These are phyloP conservation scores for Camelina hispida DNA, from an alignment of 345 rosid species.

Conservation along the genomic window DNA sequence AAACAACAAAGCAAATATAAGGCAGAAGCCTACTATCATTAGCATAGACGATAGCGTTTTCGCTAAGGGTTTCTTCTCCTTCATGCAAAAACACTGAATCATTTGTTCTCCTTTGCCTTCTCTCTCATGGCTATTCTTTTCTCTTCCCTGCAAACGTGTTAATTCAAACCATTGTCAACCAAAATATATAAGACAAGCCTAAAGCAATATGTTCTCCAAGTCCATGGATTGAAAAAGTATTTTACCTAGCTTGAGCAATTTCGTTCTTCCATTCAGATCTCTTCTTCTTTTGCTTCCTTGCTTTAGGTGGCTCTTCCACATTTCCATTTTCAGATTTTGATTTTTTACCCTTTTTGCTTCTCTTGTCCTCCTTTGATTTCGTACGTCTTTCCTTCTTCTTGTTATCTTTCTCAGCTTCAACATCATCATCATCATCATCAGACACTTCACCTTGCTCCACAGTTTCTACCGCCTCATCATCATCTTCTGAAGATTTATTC, in stretches of 20 bases:
- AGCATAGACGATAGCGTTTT: neutral
- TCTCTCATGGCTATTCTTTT: conserved; percentile 65
- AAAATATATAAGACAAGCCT: neutral
- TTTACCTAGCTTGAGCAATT: conserved; percentile 69
- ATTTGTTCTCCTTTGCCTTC: conserved; percentile 37
- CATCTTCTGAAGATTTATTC: conserved; percentile 47
- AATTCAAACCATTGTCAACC: neutral
- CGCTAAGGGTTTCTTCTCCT: neutral
- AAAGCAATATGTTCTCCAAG: conserved; percentile 1
- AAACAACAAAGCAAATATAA: conserved; percentile 29
- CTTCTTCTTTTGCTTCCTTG: conserved; percentile 57
- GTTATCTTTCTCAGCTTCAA: conserved; percentile 34
- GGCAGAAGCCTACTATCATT: conserved; percentile 20
- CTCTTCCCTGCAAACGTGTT: conserved; percentile 65
- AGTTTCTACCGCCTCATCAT: conserved; percentile 50
- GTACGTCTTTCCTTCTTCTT: conserved; percentile 29
- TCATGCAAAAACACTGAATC: conserved; percentile 30
- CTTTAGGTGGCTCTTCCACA: conserved; percentile 23
- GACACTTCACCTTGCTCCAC: conserved; percentile 51
- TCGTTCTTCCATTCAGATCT: conserved; percentile 61
- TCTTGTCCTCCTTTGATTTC: conserved; percentile 25
- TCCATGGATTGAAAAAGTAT: neutral
- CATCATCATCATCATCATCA: conserved; percentile 32
- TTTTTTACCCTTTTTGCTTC: conserved; percentile 13
- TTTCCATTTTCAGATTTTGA: conserved; percentile 43